A percentile compares a stretch with the other conserved stretches of the same genome.
Conservation (phyloP, 2,329 filamentous ascomycete species). For the Bipolaris cookei region DNA sequence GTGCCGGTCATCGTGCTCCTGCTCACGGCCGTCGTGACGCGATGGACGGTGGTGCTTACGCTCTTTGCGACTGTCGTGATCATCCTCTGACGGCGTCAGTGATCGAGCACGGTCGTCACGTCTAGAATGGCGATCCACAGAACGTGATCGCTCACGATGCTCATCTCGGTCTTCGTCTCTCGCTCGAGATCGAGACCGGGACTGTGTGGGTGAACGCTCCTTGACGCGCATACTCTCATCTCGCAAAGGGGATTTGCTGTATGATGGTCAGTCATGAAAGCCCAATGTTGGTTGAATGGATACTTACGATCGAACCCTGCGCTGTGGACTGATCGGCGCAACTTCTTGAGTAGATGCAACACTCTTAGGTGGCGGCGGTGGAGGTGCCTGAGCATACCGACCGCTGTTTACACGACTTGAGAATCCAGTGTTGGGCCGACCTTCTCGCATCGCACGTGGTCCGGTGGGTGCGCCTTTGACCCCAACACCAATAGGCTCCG, state of each 20-base stretch:
- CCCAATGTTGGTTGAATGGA: neutral
- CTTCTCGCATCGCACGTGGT: constrained; percentile 92
- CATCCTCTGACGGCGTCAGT: constrained; percentile 49
- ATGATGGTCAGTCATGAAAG: constrained; percentile 10
- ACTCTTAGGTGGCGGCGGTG: constrained; percentile 25
- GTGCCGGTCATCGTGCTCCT: constrained; percentile 43
- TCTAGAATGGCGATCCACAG: constrained; percentile 56
- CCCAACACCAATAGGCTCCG: constrained; percentile 60
- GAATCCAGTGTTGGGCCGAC: constrained; percentile 80
- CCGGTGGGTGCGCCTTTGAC: constrained; percentile 81
- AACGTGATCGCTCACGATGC: constrained; percentile 31
- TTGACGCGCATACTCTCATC: constrained; percentile 44
- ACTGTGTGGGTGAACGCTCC: constrained; percentile 51
- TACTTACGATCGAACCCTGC: constrained; percentile 42
- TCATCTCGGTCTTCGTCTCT: constrained; percentile 27
- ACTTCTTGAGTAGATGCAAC: constrained; percentile 29
- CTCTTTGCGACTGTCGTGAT: constrained; percentile 48
- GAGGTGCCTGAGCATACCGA: constrained; percentile 33
- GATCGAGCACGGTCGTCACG: constrained; percentile 60
- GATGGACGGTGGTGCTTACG: constrained; percentile 58
- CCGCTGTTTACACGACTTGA: constrained; percentile 61
- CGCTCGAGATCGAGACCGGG: constrained; percentile 49
- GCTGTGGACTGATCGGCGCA: constrained; percentile 33
- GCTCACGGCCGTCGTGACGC: constrained; percentile 49
- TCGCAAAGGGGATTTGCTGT: constrained; percentile 42